Evolutionary conservation across 306 rosid species (phyloP), one percentile per base, ranked within the genome.

Genomic region (Malus asiatica): DNA sequence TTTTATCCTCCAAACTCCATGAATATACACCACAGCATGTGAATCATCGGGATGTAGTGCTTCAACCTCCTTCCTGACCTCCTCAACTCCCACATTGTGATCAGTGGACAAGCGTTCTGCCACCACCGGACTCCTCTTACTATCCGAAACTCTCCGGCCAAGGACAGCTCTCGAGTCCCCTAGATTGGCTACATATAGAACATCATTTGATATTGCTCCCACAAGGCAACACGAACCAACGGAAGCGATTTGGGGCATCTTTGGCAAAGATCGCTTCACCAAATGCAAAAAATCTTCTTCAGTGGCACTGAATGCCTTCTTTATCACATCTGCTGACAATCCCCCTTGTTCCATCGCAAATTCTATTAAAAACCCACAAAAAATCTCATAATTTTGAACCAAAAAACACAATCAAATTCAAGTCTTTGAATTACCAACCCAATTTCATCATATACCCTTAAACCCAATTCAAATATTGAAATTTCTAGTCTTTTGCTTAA

Each of bases 161-260:
- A 95, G 97, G 46, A 95, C 99, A 38, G 85, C 99, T 77, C 99
- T 88, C 0, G 99, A 95, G 76, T 95, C 99, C 53, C 99, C 99
- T 0, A 92, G 93, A 83, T 95, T 95, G 3, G 99, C 99, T 65
- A 92, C 89, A 75, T 88, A 89, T 51, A 95, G 75, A 68, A 90
- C 84, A 73, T 84, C 84, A 76, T 95, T 74, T 4, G 99, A 66
- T 77, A 95, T 92, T 7, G 97, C 97, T 65, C 97, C 99, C 29
- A 95, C 81, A 75, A 95, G 95, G 80, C 99, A 95, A 77, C 99
- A 95, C 0, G 99, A 92, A 19, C 99, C 99, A 6, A 86, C 97
- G 0, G 97, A 90, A 72, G 97, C 97, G 69, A 92, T 95, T 67
- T 84, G 90, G 0, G 99, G 99, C 82, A 80, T 87, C 8, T 76